phyloP scores from a whole-genome alignment of 2,329 filamentous ascomycete species.

The Pseudocercospora macadamiae region DNA sequence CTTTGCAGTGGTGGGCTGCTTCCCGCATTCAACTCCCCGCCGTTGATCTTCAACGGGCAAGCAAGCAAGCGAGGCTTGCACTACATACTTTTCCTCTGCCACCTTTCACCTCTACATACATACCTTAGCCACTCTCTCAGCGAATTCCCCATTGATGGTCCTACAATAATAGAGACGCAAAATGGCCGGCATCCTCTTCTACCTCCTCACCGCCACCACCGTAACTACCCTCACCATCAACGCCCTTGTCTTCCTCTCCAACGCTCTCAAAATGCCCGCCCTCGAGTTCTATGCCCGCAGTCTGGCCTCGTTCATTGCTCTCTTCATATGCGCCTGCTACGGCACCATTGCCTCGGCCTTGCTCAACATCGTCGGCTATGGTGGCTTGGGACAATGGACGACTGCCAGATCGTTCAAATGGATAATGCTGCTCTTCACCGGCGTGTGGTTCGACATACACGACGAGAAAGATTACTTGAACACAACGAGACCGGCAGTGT shows the following conservation, averaged over 20 bases:
- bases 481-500: constrained; percentile 76
- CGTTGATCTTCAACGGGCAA: not conserved
- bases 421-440: constrained; percentile 73
- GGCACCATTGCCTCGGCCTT: constrained; percentile 74
- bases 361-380: constrained; percentile 71
- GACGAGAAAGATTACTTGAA: constrained; percentile 39
- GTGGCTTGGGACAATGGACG: constrained; percentile 82
- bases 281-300: constrained; percentile 69
- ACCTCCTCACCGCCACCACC: constrained; percentile 31
- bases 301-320: constrained; percentile 45
- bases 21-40: not conserved
- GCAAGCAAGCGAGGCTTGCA: no score
- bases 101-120: not conserved
- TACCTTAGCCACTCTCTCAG: no score
- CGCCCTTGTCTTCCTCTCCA: constrained; percentile 40
- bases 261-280: constrained; percentile 36
- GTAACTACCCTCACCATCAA: constrained; percentile 38
- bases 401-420: constrained; percentile 78
- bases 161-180: not conserved
- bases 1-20: not conserved
- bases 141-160: not conserved
- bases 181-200: constrained; percentile 34
- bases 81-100: no score
- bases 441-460: constrained; percentile 75
- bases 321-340: constrained; percentile 61